Conservation (phyloP, 345 rosid species). For the Syzygium aromaticum region DNA sequence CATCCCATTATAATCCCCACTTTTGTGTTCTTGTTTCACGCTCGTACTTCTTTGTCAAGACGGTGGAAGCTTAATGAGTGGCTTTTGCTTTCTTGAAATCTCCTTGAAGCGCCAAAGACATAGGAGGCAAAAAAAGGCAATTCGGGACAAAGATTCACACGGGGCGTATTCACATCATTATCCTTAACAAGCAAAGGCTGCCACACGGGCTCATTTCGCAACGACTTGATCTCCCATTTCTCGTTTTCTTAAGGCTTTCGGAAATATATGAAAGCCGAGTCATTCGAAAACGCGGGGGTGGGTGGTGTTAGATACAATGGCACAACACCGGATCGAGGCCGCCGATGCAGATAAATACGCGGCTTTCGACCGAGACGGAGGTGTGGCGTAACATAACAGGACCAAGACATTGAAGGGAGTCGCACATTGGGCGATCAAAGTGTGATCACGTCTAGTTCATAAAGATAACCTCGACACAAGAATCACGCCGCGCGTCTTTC, state of each 20-base stretch:
- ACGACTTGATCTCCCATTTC: not conserved
- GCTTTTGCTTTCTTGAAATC: not conserved
- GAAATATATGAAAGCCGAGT: no score
- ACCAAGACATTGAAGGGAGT: not conserved
- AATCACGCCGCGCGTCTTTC: not conserved
- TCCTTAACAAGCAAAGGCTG: not conserved
- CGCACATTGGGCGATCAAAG: not conserved
- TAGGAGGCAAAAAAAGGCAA: not conserved
- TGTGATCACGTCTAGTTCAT: not conserved
- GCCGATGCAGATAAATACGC: not conserved
- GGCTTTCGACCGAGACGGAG: not conserved
- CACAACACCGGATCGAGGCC: not conserved
- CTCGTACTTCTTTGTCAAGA: not conserved
- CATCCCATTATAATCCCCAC: not conserved
- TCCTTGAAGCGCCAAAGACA: not conserved
- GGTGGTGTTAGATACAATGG: not conserved
- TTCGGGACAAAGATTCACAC: not conserved
- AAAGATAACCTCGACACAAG: not conserved
- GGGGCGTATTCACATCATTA: not conserved
- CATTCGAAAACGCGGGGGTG: no score
- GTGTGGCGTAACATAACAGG: not conserved
- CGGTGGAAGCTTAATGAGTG: not conserved
- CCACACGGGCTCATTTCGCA: not conserved
- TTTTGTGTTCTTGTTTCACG: not conserved
- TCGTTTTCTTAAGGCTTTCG: no score